Evolutionary conservation across 345 rosid genomes (phyloP).

Genomic region (Clausena lansium): DNA sequence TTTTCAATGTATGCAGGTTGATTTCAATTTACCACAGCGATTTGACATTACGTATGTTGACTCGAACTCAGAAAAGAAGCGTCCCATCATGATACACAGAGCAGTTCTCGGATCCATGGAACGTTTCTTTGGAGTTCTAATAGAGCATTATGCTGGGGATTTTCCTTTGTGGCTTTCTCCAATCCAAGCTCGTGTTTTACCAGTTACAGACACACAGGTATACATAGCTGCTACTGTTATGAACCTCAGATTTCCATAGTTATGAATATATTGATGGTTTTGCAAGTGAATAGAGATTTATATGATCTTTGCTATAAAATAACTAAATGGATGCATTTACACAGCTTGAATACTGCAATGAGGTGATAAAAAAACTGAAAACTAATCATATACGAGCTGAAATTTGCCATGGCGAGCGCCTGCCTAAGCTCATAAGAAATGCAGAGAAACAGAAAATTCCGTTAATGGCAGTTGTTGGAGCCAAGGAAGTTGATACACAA

Average conservation of each 20-base stretch:
- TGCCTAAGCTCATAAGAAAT: slow-evolving; percentile 88
- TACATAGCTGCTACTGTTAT: neutral
- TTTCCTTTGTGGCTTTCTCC: slow-evolving; percentile 96
- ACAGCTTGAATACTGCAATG: slow-evolving; percentile 72
- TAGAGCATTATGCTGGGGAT: slow-evolving; percentile 97
- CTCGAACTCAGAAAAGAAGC: slow-evolving; percentile 72
- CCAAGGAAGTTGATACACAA: slow-evolving; percentile 75
- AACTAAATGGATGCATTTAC: neutral
- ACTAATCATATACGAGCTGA: slow-evolving; percentile 66
- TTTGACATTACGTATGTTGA: slow-evolving; percentile 87
- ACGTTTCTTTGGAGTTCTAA: slow-evolving; percentile 89
- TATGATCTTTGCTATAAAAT: neutral
- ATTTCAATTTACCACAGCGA: slow-evolving; percentile 85
- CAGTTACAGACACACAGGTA: slow-evolving; percentile 93
- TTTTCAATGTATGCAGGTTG: slow-evolving; percentile 50
- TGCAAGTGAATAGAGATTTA: neutral
- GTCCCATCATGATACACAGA: slow-evolving; percentile 95
- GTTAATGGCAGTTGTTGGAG: slow-evolving; percentile 87
- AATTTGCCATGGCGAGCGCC: slow-evolving; percentile 82
- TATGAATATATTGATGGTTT: neutral
- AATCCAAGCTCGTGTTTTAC: slow-evolving; percentile 80
- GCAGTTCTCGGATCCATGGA: slow-evolving; percentile 94
- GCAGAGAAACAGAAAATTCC: slow-evolving; percentile 93
- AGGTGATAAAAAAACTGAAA: slow-evolving; percentile 54
- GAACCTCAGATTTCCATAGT: slow-evolving; percentile 1